Conservation (phyloP, 495 filamentous ascomycete genomes). For the Penicillium tannophilum region DNA sequence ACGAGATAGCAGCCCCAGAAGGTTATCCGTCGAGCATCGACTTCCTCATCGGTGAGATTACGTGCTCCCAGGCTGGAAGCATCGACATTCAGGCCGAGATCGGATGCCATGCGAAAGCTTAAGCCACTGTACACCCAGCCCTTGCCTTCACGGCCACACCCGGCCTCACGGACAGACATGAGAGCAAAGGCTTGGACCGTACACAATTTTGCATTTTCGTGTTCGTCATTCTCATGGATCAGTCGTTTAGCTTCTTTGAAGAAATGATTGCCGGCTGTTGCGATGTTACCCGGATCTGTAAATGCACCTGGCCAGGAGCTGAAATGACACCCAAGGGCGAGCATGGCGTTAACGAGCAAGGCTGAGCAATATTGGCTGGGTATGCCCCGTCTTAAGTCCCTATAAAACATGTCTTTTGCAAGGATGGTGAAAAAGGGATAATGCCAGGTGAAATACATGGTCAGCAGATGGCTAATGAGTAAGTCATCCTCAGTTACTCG, state of each 20-base stretch:
- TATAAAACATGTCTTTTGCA: slow-evolving; percentile 85
- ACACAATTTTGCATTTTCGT: slow-evolving; percentile 86
- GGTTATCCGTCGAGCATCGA: slow-evolving; percentile 86
- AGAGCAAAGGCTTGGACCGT: slow-evolving; percentile 92
- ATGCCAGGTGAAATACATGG: slow-evolving; percentile 98
- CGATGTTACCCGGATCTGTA: slow-evolving; percentile 66
- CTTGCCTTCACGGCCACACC: slow-evolving; percentile 91
- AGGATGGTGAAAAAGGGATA: slow-evolving; percentile 95
- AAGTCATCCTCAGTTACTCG: slow-evolving; percentile 77
- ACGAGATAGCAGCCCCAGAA: slow-evolving; percentile 99
- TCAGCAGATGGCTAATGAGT: slow-evolving; percentile 83
- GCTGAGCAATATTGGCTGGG: slow-evolving; percentile 78
- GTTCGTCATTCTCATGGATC: slow-evolving; percentile 88
- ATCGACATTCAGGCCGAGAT: slow-evolving; percentile 92
- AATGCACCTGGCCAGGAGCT: slow-evolving; percentile 74
- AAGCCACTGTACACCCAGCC: slow-evolving; percentile 99
- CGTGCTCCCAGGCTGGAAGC: slow-evolving; percentile 61
- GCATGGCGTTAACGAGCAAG: slow-evolving; percentile 90
- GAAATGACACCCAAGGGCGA: slow-evolving; percentile 96
- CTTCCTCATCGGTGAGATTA: slow-evolving; percentile 75
- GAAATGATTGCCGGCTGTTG: slow-evolving; percentile 94
- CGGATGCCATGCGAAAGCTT: slow-evolving; percentile 97
- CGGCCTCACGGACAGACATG: slow-evolving; percentile 96
- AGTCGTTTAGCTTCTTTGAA: slow-evolving; percentile 93
- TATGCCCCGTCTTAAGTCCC: slow-evolving; percentile 75